phyloP scores from a whole-genome alignment of 768 basidiomycete species.

The Termitomyces sp. region DNA sequence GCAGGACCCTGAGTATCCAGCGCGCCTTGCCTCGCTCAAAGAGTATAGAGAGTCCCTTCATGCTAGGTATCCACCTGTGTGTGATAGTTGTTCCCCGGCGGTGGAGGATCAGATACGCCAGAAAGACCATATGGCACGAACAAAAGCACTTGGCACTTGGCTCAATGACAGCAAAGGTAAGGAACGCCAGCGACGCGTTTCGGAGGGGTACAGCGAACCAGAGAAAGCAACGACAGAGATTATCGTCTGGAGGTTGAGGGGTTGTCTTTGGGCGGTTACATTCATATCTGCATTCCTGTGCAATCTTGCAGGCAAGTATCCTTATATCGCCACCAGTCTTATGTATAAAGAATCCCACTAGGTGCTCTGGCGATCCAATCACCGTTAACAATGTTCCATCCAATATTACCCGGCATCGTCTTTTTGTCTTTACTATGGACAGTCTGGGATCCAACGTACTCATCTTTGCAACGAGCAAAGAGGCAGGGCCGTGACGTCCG shows the following conservation, averaged over 20 bases:
- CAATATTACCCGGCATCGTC: conserved; percentile 43
- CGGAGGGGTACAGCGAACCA: conserved; percentile 31
- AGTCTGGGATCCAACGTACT: conserved; percentile 83
- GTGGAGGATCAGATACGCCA: conserved; percentile 78
- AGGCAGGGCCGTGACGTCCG: conserved; percentile 70
- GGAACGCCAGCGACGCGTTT: conserved; percentile 45
- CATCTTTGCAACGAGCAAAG: conserved; percentile 48
- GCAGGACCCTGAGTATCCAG: conserved; percentile 69
- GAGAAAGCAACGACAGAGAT: conserved; percentile 45
- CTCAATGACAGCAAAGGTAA: conserved; percentile 63
- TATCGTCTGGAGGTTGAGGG: conserved; percentile 63
- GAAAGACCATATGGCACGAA: conserved; percentile 79
- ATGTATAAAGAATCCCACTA: conserved; percentile 9
- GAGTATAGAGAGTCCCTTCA: conserved; percentile 74
- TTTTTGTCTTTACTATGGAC: conserved; percentile 69
- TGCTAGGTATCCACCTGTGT: conserved; percentile 83
- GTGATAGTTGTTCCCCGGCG: conserved; percentile 62
- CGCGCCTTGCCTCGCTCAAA: conserved; percentile 56
- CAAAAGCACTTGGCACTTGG: conserved; percentile 68
- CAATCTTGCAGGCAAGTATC: conserved; percentile 41
- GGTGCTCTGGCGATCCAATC: conserved; percentile 28
- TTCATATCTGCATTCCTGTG: conserved; percentile 34
- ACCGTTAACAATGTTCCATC: conserved; percentile 24
- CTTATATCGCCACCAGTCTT: neutral
- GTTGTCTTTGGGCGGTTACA: conserved; percentile 56